These are phyloP conservation scores for Chrysosporium queenslandicum DNA, from an alignment of 2,329 filamentous ascomycete genomes.

Conservation along the genomic window DNA sequence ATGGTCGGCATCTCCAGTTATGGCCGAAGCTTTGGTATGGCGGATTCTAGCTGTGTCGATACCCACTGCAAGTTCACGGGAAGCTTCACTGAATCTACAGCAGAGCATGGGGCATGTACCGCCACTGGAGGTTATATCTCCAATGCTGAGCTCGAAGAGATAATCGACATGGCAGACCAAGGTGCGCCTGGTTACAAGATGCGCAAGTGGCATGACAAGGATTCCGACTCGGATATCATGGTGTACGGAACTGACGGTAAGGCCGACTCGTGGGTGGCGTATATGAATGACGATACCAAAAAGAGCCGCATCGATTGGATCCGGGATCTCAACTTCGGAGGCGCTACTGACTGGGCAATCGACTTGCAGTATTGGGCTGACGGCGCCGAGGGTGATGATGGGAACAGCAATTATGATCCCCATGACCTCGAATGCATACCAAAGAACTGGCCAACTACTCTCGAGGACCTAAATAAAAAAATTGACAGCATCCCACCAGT, in stretches of 20 bases:
- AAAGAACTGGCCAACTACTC: too few relatives aligned
- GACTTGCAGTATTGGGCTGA: too few relatives aligned
- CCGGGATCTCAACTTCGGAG: slow-evolving; percentile 20
- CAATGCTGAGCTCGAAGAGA: slow-evolving; percentile 5
- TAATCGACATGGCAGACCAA: neutral
- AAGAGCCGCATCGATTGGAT: slow-evolving; percentile 11
- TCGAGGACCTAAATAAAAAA: too few relatives aligned
- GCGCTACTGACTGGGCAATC: slow-evolving; percentile 24
- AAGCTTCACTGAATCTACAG: slow-evolving; percentile 22
- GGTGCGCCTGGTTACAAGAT: too few relatives aligned
- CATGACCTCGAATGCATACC: too few relatives aligned
- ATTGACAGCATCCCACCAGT: too few relatives aligned
- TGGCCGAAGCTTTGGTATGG: slow-evolving; percentile 31
- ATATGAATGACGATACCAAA: slow-evolving; percentile 19
- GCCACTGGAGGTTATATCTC: slow-evolving; percentile 30
- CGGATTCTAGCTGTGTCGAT: slow-evolving; percentile 23
- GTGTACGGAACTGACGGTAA: too few relatives aligned
- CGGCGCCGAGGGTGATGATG: too few relatives aligned
- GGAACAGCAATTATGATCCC: too few relatives aligned
- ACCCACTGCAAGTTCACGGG: slow-evolving; percentile 30
- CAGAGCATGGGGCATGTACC: slow-evolving; percentile 30
- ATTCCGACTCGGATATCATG: slow-evolving; percentile 9
- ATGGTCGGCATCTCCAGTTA: slow-evolving; percentile 30
- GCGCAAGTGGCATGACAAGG: neutral
- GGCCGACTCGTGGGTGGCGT: slow-evolving; percentile 10